Base-by-base conservation (phyloP, 129 eudicot genomes). In the Centaurea solstitialis region DNA sequence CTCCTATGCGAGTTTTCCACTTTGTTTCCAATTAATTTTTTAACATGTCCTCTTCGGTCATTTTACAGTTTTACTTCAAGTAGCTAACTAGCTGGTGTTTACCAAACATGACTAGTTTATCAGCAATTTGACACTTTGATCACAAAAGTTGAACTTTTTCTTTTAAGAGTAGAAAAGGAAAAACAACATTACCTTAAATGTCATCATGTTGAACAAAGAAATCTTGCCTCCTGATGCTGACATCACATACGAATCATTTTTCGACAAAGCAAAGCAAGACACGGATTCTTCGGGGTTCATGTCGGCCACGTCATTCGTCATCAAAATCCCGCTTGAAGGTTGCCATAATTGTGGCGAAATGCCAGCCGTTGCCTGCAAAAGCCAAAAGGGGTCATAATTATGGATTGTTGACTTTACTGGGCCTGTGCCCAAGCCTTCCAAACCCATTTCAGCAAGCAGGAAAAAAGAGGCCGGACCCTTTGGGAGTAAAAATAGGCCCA, bases 211-310 rank as follows among this genome's bases (percentile, higher is more conserved):
- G 78, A 94, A 94, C 57, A 94, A 83, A 8, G 98, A 94, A 76
- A 94, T 94, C 85, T 94, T 94, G 69, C 98, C 98, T 39, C 98
- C 98, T 9, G 98, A 94, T 74, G 98, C 98, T 68, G 98, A 94
- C 98, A 92, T 94, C 33, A 94, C 97, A 82, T 94, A 94, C 10
- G 97, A 92, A 81, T 94, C 98, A 62, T 94, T 94, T 80, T 94
- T 94, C 4, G 98, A 94, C 73, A 94, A 82, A 35, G 98, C 98
- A 90, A 94, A 94, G 87, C 98, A 94, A 2, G 97, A 89, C 70
- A 94, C 97, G n/a, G 93, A 88, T 71, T 94, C 98, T 79, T 94
- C 98, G 12, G 92, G 87, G 84, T 88, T 94, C 78, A 89, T 79
- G 70, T 90, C 98, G 0, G 90, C 71, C 64, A 89, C 87, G 12